Base-by-base conservation (phyloP, 768 basidiomycete species). In the Amanita rubescens region DNA sequence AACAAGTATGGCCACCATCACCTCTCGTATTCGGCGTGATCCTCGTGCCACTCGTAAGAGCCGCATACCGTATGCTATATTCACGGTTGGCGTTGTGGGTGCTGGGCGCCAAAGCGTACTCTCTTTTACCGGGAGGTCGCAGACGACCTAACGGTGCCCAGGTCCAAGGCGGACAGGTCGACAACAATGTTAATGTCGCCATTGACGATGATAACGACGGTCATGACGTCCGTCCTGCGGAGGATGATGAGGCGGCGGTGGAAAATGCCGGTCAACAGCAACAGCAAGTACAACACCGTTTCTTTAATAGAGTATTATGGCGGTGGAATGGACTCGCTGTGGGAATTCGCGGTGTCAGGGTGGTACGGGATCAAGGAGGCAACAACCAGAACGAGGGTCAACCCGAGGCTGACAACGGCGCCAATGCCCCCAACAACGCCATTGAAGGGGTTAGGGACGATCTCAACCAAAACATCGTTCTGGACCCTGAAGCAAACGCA, bases 21-120 rank as follows among this genome's bases (percentile, higher is more conserved):
- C 82, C 83, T 0, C 58, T 78, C n/a, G 56, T 80, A 1, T 78
- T 82, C 38, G 79, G 79, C 7, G 58, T 82, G 11, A 65, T 84
- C 46, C 58, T 80, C 6, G 65, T 81, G 6, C 83, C 83, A 0
- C 49, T 81, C 43, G 64, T 76, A 2, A 72, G 75, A 10, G 61
- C 63, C 9, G 49, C 75, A 0, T 84, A 84, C 63, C 67, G 68
- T 41, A 66, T 66, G 5, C 54, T 68, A 2, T 75, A 77, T 58
- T 64, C 63, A 2, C 63, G 66, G 19, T 60, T 78, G 32, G 69
- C 79, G 32, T 66, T 64, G 32, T 73, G 70, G 70, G 64, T 77
- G 0, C 66, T 84, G 25, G 78, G 75, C 15, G 63, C 68, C 0
- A 59, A 68, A 12, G 66, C 70, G 3, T 62, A 71, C 22, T 62